phyloP scores from a whole-genome alignment of 2,329 filamentous ascomycete species.

The Grosmannia huntii region DNA sequence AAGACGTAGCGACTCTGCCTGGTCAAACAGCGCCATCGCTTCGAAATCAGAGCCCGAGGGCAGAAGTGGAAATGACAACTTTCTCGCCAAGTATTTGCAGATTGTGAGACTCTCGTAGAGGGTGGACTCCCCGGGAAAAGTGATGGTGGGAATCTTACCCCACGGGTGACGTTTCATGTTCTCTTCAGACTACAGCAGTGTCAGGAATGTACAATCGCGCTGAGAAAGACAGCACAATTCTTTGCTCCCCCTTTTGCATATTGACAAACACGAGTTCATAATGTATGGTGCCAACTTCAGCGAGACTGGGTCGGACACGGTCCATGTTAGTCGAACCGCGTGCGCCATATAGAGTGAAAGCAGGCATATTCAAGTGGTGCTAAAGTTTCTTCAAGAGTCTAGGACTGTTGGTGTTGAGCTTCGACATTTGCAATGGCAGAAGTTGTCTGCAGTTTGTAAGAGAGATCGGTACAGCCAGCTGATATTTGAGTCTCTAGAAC shows the following conservation, averaged over 20 bases:
- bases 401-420: not conserved
- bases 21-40: slow-evolving; percentile 28
- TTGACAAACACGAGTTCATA: slow-evolving; percentile 26
- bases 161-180: slow-evolving; percentile 26
- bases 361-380: slow-evolving; percentile 22
- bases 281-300: slow-evolving; percentile 29
- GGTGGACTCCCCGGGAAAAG: slow-evolving; percentile 26
- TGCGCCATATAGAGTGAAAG: slow-evolving; percentile 28
- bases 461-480: too few species aligned
- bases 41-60: slow-evolving; percentile 25
- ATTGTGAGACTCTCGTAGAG: slow-evolving; percentile 34
- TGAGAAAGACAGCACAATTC: slow-evolving; percentile 18
- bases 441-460: too few species aligned
- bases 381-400: not conserved
- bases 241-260: slow-evolving; percentile 27
- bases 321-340: slow-evolving; percentile 29
- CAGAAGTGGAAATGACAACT: slow-evolving; percentile 31
- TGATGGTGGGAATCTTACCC: slow-evolving; percentile 27
- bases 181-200: slow-evolving; percentile 20
- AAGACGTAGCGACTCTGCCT: slow-evolving; percentile 24
- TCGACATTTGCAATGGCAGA: not conserved
- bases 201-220: slow-evolving; percentile 12
- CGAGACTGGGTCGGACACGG: slow-evolving; percentile 28
- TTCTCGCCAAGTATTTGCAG: slow-evolving; percentile 31
- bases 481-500: too few species aligned